These are phyloP conservation scores for Medicago ruthenica DNA, from an alignment of 306 rosid genomes.

Conservation along the genomic window DNA sequence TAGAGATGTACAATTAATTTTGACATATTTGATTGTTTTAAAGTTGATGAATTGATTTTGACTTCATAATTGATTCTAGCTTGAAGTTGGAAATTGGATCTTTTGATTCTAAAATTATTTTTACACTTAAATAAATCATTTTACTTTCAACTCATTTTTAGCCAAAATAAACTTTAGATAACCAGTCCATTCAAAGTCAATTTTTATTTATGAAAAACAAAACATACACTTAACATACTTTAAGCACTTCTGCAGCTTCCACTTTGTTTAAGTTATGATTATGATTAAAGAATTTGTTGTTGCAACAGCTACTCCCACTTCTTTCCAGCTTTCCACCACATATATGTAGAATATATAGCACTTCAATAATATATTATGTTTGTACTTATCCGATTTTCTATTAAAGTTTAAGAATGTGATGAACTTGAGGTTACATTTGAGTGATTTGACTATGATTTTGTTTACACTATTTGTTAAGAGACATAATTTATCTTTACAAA, in stretches of 20 bases:
- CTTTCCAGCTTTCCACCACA: constrained; percentile 11
- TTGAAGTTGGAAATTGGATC: no score
- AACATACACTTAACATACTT: constrained; percentile 1
- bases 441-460: neutral
- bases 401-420: constrained; percentile 14
- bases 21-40: neutral
- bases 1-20: no score
- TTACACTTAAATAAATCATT: no score
- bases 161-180: no score
- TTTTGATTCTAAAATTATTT: no score
- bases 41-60: neutral
- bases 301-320: constrained; percentile 57
- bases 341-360: neutral
- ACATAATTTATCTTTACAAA: no score
- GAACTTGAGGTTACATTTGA: neutral
- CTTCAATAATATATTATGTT: constrained; percentile 11
- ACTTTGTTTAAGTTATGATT: constrained; percentile 62
- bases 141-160: neutral
- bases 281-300: constrained; percentile 49
- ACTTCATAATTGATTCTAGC: no score
- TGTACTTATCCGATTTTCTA: constrained; percentile 18
- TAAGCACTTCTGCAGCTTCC: constrained; percentile 54
- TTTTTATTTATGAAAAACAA: no score
- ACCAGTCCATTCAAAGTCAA: neutral
- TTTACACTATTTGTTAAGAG: neutral